Evolutionary conservation across 2,329 filamentous ascomycete species (phyloP), one percentile per base, ranked within the genome.

Genomic region (Pyricularia sp.): DNA sequence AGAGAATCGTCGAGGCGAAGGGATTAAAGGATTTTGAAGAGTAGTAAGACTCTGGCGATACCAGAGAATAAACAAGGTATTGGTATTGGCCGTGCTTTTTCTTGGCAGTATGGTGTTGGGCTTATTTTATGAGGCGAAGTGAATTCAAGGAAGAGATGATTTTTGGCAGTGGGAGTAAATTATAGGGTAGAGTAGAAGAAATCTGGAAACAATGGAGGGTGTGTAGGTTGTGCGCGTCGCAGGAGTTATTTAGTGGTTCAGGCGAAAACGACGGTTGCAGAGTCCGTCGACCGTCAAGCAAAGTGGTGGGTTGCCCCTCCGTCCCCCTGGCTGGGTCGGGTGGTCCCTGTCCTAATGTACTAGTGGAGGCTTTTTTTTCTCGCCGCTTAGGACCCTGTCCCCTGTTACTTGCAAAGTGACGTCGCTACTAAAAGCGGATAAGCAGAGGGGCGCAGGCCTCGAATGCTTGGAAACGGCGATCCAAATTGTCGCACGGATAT

Each of bases 1-100:
- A 23, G 61, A 64, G 55, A 69, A 68, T 61, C 58, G 58, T 61
- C 58, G n/a, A 61, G 25, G 58, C 58, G 58, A 17, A 58, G 58
- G 58, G 58, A 65, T 65, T 65, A 31, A 36, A 65, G 63, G 63
- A 30, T 65, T 65, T 36, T 3, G 9, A n/a, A 65, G 31, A 36
- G 63, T 30, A 65, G 63, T 65, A 65, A 65, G 63, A 31, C 63
- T 65, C 26, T 65, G 28, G n/a, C 26, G 42, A 50, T 50, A 50
- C 42, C 42, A 50, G 42, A 61, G 58, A 26, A 5, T 2, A 61
- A 14, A 26, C 14, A n/a, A n/a, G n/a, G n/a, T n/a, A n/a, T n/a
- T n/a, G 4, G 14, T 26, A 23, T 61, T 17, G 58, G 25, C 58
- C 58, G 58, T 61, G 58, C 58, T 26, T 11, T 61, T 3, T 23